Evolutionary conservation across 2,329 filamentous ascomycete species (phyloP).

Genomic region (Aspergillus arachidicola): DNA sequence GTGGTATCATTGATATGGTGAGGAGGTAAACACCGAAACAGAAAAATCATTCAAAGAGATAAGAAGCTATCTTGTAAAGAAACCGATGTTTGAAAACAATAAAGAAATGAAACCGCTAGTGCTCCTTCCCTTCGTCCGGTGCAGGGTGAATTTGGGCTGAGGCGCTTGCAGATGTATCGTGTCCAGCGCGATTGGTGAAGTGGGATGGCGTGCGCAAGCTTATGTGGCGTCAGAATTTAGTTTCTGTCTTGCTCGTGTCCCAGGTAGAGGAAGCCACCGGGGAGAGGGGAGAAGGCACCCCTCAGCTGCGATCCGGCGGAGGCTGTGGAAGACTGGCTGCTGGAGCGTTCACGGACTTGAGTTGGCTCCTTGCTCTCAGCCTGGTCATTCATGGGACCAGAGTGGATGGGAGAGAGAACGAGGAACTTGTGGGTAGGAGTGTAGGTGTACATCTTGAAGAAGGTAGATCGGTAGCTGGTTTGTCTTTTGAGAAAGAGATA

Average conservation of each 20-base stretch:
- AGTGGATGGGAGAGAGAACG: conserved; percentile 35
- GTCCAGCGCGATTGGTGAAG: conserved; percentile 23
- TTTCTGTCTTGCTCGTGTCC: conserved; percentile 24
- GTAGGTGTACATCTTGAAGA: conserved; percentile 32
- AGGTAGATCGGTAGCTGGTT: background rate
- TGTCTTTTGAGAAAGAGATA: conserved; percentile 1
- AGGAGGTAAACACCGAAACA: conserved; percentile 1
- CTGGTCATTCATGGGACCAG: conserved; percentile 28
- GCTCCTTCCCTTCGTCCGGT: conserved; percentile 3
- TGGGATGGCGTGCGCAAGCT: background rate
- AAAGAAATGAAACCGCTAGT: conserved; percentile 3
- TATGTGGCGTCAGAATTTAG: conserved; percentile 6
- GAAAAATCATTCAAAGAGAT: background rate
- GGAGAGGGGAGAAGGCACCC: conserved; percentile 16
- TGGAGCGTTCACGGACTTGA: conserved; percentile 26
- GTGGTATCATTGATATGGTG: conserved; percentile 16
- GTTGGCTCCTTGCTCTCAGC: conserved; percentile 10
- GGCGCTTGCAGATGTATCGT: conserved; percentile 15
- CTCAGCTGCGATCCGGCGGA: conserved; percentile 9
- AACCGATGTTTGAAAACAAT: conserved; percentile 2
- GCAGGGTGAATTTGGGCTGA: background rate
- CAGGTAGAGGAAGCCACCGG: conserved; percentile 32
- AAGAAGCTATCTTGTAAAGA: background rate
- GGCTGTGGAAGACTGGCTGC: conserved; percentile 31
- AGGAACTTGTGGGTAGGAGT: conserved; percentile 35